Base-by-base conservation (phyloP, 441 rosid species). In the Viola pubescens region DNA sequence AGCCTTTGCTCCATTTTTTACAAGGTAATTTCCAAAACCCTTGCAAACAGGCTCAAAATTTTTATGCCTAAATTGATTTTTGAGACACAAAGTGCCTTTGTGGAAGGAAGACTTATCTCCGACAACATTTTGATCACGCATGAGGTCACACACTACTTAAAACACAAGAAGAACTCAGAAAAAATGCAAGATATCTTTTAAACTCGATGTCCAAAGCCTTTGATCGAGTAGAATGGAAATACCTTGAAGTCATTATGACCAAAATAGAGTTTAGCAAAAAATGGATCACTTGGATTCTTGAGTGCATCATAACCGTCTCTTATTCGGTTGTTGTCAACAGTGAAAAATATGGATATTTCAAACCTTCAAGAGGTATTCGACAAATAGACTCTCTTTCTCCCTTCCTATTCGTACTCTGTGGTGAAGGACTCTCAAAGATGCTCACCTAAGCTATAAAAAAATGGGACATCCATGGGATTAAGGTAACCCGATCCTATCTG, bases 181-280 rank as follows among this genome's bases (percentile, higher is more conserved):
- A 5, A 42, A 5, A 5, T 9, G 9, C 5, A 4, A 10, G 37
- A 4, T 41, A 6, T 4, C 59, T 0, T 5, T 13, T 7, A 56
- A 56, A 41, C 5, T 41, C 13, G 60, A 56, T 42, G 10, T 34
- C 48, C 11, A 56, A 56, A 48, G 60, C 60, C 2, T 56, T 40
- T 41, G 46, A 56, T 13, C 4, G 10, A 10, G 26, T 41, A 1
- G 37, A 56, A 13, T 56, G 60, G 48, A 12, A 13, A 0, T 56
- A 11, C 14, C 26, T 56, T 5, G 58, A 55, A 19, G 5, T 3
- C 13, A 12, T 55, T 1, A 38, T 55, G 26, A 0, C 6, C 0
- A 3, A 7, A 0, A 0, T 39, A 19, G 58, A 45, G 2, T 54
- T 55, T 39, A 4, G 8, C 10, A n/a, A 16, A 1, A 7, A 45